Evolutionary conservation across 179 eudicot genomes (phyloP).

Genomic region (Amaranthus tricolor): DNA sequence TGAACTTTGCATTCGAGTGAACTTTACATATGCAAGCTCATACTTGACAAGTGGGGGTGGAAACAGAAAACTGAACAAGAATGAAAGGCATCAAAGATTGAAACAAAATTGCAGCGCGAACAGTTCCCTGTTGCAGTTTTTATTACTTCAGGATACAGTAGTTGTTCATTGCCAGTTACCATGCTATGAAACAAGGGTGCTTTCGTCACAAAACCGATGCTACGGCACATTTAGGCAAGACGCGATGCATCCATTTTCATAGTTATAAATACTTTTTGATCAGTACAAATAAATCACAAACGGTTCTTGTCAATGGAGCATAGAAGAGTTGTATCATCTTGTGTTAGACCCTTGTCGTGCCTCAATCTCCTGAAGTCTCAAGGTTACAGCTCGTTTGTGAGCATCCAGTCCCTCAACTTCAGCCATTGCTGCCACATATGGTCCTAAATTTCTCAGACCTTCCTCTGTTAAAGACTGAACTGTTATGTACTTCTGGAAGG

Average conservation of each 20-base stretch:
- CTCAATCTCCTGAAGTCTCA: slow-evolving; percentile 84
- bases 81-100: not conserved
- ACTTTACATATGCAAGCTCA: too few relatives aligned
- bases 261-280: slow-evolving; percentile 1
- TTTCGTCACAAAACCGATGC: not conserved
- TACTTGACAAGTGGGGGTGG: too few relatives aligned
- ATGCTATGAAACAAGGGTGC: too few relatives aligned
- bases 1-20: too few relatives aligned
- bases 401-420: slow-evolving; percentile 96
- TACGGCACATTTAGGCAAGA: not conserved
- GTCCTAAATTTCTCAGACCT: slow-evolving; percentile 83
- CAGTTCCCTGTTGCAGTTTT: not conserved
- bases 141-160: not conserved
- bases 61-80: not conserved
- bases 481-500: slow-evolving; percentile 92
- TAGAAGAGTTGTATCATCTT: slow-evolving; percentile 5
- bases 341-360: slow-evolving; percentile 36
- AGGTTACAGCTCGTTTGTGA: slow-evolving; percentile 93
- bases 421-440: slow-evolving; percentile 92
- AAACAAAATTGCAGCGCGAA: not conserved
- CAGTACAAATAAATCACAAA: not conserved
- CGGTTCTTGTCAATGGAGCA: not conserved
- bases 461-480: slow-evolving; percentile 95
- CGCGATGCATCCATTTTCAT: not conserved
- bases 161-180: too few relatives aligned